Evolutionary conservation across 1,284 basidiomycete species (phyloP), one percentile per base, ranked within the genome.

Genomic region (Thecaphora thlaspeos): DNA sequence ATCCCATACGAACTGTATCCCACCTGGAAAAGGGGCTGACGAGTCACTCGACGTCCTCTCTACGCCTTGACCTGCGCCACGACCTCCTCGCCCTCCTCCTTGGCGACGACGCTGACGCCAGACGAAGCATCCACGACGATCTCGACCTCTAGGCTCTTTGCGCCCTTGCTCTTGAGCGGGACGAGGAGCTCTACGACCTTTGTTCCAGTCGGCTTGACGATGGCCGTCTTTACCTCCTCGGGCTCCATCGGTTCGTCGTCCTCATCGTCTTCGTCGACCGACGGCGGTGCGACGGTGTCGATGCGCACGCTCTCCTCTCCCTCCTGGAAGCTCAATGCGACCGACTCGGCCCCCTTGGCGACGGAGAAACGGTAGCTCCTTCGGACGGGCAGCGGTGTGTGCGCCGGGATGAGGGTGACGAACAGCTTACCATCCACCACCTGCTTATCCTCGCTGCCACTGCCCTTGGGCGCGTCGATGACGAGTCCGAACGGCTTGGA

Each of bases 261-360:
- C 49, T 83, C 82, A n/a, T 76, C 75, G 85, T 81, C 68, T 14
- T 73, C 66, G 26, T 62, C 68, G 5, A 56, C 51, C 24, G 65
- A 58, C 15, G 44, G 46, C 3, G 62, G 60, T 23, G 56, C 59
- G 43, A 76, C 48, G 26, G 51, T 66, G 43, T 91, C 88, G 19
- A 90, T 81, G 70, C 88, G 86, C 72, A 96, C 83, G 14, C 84
- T 84, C 70, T 91, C 87, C 61, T 86, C 85, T 41, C 88, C 89
- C 79, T 97, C 90, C 86, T 89, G 92, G 39, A 97, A 80, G 79
- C 93, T 90, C 58, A 94, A 83, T 23, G 88, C 85, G 34, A 63
- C 53, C 15, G 18, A 28, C 22, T 53, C 42, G 18, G 62, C 60
- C 28, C 65, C 65, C 18, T 42, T 43, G 23, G 70, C 52, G 19